Evolutionary conservation across 1,284 basidiomycete species (phyloP).

Genomic region (Apiotrichum montevideense): DNA sequence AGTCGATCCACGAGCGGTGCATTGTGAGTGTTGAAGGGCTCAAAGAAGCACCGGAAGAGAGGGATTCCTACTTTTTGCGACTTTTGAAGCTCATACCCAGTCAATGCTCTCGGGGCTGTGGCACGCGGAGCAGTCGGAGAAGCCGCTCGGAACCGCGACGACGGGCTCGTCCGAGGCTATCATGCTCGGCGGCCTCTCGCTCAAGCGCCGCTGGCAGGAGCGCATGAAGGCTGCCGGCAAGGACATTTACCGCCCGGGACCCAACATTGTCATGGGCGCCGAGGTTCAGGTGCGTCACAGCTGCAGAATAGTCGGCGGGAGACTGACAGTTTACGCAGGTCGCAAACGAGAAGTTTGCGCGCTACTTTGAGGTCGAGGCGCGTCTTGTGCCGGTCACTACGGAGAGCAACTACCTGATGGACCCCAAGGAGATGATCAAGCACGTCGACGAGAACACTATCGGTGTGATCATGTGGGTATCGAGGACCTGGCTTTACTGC

Average conservation of each 20-base stretch:
- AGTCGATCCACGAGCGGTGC: conserved; percentile 69
- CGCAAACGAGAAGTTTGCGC: conserved; percentile 80
- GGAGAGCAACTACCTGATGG: conserved; percentile 68
- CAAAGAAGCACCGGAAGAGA: no score
- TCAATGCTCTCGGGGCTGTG: conserved; percentile 88
- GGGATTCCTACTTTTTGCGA: background rate
- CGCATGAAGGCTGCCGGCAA: conserved; percentile 80
- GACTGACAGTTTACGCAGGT: background rate
- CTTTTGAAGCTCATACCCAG: conserved; percentile 13
- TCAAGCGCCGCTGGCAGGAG: conserved; percentile 92
- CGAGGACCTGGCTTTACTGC: no score
- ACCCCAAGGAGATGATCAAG: conserved; percentile 77
- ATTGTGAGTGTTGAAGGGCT: conserved; percentile 38
- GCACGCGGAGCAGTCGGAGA: conserved; percentile 69
- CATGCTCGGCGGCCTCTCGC: conserved; percentile 85
- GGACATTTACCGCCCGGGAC: conserved; percentile 73
- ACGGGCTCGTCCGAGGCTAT: conserved; percentile 90
- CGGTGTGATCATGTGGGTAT: conserved; percentile 30
- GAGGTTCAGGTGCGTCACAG: conserved; percentile 58
- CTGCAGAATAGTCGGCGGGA: no score
- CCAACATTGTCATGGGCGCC: conserved; percentile 54
- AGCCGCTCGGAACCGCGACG: conserved; percentile 84
- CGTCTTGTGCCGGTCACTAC: conserved; percentile 8
- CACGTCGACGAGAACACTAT: conserved; percentile 80
- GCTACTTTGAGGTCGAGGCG: conserved; percentile 54